Conservation (phyloP, 805 yeast species). For the Barnettozyma sucrosica region DNA sequence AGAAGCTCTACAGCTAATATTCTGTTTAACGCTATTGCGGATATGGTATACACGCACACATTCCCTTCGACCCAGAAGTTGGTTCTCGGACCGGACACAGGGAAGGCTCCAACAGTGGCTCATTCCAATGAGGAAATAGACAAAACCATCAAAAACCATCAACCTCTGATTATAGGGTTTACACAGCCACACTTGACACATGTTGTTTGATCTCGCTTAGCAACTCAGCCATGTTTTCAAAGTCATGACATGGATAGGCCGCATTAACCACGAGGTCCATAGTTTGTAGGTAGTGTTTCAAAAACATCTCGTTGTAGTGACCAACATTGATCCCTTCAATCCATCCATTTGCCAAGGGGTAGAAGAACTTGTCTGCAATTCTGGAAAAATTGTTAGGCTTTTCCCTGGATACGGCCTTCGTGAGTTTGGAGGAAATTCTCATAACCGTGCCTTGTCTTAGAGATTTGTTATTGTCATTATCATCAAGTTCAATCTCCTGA, state of each 20-base stretch:
- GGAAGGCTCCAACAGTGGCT: background rate
- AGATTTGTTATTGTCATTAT: background rate
- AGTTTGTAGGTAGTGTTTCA: slow-evolving; percentile 46
- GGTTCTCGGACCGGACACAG: too few relatives aligned
- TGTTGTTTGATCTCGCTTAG: slow-evolving; percentile 24
- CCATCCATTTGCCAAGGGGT: slow-evolving; percentile 51
- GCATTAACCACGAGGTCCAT: slow-evolving; percentile 40
- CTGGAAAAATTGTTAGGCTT: slow-evolving; percentile 29
- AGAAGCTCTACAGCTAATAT: too few relatives aligned
- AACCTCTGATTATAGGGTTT: too few relatives aligned
- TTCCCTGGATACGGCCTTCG: slow-evolving; percentile 8
- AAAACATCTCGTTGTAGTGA: slow-evolving; percentile 43
- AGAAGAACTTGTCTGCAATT: slow-evolving; percentile 41
- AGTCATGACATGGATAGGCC: slow-evolving; percentile 40
- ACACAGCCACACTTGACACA: background rate
- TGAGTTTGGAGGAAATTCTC: slow-evolving; percentile 33
- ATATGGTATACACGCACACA: too few relatives aligned
- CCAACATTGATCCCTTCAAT: slow-evolving; percentile 50
- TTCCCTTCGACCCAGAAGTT: too few relatives aligned
- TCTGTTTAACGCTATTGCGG: too few relatives aligned
- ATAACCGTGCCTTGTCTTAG: slow-evolving; percentile 17
- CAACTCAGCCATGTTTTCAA: slow-evolving; percentile 29
- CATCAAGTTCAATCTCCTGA: slow-evolving; percentile 5
- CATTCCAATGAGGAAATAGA: background rate
- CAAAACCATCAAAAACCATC: background rate